A percentile compares a stretch with the other conserved stretches of the same genome.
These are phyloP conservation scores for Saccharomycopsis synnaedendra DNA, from an alignment of 805 yeast genomes.

Conservation along the genomic window DNA sequence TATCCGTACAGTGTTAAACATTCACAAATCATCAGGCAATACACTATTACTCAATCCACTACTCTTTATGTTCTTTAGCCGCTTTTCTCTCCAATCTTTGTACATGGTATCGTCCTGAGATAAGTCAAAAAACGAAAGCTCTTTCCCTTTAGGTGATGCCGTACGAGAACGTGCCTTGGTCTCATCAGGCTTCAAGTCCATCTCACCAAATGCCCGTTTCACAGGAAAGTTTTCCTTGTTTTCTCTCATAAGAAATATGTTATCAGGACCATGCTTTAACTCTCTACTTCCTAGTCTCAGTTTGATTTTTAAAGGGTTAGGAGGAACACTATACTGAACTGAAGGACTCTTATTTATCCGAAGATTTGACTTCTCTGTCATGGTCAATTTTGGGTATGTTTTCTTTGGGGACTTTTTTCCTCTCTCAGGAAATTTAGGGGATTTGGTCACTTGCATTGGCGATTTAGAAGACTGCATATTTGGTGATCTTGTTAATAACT, in stretches of 20 bases:
- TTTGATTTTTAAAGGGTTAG: neutral
- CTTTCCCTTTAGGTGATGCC: too few species aligned
- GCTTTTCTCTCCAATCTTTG: neutral
- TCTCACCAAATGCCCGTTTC: too few species aligned
- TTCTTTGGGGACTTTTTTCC: neutral
- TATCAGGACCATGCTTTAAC: constrained; percentile 1
- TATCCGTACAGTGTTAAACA: too few species aligned
- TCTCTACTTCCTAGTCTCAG: neutral
- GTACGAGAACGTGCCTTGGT: too few species aligned
- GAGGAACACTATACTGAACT: neutral
- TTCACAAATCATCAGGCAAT: neutral
- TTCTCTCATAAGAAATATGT: constrained; percentile 1
- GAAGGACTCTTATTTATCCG: neutral
- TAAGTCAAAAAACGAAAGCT: too few species aligned
- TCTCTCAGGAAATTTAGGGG: neutral
- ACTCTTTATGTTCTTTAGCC: neutral
- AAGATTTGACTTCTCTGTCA: neutral
- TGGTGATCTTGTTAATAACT: neutral
- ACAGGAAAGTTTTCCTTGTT: neutral
- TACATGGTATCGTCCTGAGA: neutral
- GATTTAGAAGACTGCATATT: neutral
- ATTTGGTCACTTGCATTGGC: neutral
- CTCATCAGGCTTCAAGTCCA: too few species aligned
- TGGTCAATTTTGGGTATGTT: neutral
- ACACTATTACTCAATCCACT: neutral